These are phyloP conservation scores for Beta vulgaris DNA, from an alignment of 148 eudicot species.

Conservation along the genomic window DNA sequence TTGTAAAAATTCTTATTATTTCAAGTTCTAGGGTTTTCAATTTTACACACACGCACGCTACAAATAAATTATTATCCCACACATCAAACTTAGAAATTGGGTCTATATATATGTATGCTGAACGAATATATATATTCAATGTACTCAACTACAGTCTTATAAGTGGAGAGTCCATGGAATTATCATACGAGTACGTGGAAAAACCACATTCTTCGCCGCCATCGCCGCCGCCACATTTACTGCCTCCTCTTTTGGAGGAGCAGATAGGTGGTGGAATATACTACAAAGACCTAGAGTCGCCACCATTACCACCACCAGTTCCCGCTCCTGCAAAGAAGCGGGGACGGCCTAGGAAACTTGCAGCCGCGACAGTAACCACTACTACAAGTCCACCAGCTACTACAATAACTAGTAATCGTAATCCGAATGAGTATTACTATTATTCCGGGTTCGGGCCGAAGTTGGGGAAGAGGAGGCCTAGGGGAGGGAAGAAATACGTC, in stretches of 20 bases:
- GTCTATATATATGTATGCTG: no score
- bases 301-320: constrained; percentile 1
- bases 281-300: no score
- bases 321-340: constrained; percentile 22
- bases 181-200: constrained; percentile 26
- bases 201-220: neutral
- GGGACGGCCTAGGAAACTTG: constrained; percentile 34
- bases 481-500: constrained; percentile 21
- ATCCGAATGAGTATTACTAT: constrained; percentile 54
- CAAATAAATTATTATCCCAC: no score
- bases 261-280: no score
- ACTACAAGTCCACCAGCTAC: neutral
- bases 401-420: no score
- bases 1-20: no score
- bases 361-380: neutral
- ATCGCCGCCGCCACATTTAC: neutral
- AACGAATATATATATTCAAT: no score
- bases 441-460: constrained; percentile 75
- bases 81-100: constrained; percentile 9
- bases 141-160: constrained; percentile 19
- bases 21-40: constrained; percentile 26
- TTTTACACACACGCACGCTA: no score
- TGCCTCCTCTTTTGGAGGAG: no score
- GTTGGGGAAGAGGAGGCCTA: constrained; percentile 56
- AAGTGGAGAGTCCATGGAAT: constrained; percentile 34